Base-by-base conservation (phyloP, 495 filamentous ascomycete genomes). In the Penicillium silybi region DNA sequence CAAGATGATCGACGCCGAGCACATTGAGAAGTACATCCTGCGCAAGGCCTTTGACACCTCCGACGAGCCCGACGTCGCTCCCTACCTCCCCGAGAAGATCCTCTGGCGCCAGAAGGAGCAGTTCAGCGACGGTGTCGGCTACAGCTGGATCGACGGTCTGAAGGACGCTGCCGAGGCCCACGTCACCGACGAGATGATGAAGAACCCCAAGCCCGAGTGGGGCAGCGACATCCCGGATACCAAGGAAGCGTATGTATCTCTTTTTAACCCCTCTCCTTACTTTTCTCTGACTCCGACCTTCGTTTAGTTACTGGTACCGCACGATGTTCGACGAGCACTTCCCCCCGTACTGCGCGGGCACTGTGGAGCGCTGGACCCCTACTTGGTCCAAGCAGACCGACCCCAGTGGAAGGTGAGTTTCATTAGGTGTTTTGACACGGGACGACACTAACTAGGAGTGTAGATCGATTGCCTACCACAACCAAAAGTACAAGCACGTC, bases 21-120 rank as follows among this genome's bases (percentile, higher is more conserved):
- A 80, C 49, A 92, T 98, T 53, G 93, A 98, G 78, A 98, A 98
- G 72, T 95, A 95, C 77, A 91, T 97, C 56, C 78, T 98, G 53
- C 86, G 93, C 56, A 96, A 97, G 72, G 93, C 93, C 10, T 98
- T 98, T 63, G 93, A 98, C 72, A 95, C 91, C 26, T 81, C 80
- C 39, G 88, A 92, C 56, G 87, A 95, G 65, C 90, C 91, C 4
- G 82, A 77, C 37, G 77, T 79, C 15, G 70, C 85, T 60, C 81
- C 93, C 13, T 98, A 97, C 76, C 81, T 98, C 17, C 93, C 93
- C 27, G 86, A 93, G 15, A 83, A 93, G 64, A 97, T 98, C 57
- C 85, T 98, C 35, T 98, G 89, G 88, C 82, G 93, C 63, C 93
- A 98, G 77, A 98, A 98, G 82, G 93, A 98, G 76, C 95, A 97